Evolutionary conservation across 2,329 filamentous ascomycete genomes (phyloP).

Genomic region (Aspergillus fructus): DNA sequence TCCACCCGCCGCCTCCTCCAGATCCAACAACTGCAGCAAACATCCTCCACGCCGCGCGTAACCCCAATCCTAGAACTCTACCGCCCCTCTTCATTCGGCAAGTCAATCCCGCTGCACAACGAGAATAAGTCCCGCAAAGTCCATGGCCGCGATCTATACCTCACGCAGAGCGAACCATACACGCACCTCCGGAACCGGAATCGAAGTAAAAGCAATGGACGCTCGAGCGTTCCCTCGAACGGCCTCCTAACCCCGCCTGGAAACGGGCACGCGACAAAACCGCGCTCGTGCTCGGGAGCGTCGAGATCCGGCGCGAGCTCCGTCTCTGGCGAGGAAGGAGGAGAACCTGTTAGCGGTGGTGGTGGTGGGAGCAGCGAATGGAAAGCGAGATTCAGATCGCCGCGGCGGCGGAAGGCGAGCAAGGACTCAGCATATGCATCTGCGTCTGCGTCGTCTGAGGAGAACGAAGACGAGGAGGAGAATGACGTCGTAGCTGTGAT

Average conservation of each 20-base stretch:
- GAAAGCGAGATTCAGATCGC: background rate
- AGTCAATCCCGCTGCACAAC: slow-evolving; percentile 13
- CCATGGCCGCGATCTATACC: slow-evolving; percentile 27
- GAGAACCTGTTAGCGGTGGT: background rate
- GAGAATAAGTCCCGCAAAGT: slow-evolving; percentile 15
- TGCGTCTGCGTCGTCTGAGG: background rate
- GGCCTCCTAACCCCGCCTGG: background rate
- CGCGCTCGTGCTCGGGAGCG: background rate
- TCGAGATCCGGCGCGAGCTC: background rate
- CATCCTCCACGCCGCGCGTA: slow-evolving; percentile 18
- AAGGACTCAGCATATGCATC: background rate
- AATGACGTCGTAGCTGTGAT: slow-evolving; percentile 5
- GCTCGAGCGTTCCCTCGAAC: too few species aligned
- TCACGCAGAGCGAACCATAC: slow-evolving; percentile 28
- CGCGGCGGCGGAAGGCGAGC: background rate
- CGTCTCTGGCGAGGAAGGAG: background rate
- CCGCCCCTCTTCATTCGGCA: slow-evolving; percentile 28
- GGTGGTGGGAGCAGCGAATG: background rate
- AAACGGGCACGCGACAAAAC: background rate
- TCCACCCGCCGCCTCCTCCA: slow-evolving; percentile 23
- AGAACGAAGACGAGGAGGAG: background rate
- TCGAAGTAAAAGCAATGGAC: background rate
- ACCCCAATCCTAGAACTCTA: slow-evolving; percentile 33
- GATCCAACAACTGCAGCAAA: slow-evolving; percentile 37
- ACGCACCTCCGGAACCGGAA: slow-evolving; percentile 4